Evolutionary conservation across 192 early-diverging fungal genomes (phyloP), one percentile per base, ranked within the genome.

Genomic region (Powellomyces hirtus): DNA sequence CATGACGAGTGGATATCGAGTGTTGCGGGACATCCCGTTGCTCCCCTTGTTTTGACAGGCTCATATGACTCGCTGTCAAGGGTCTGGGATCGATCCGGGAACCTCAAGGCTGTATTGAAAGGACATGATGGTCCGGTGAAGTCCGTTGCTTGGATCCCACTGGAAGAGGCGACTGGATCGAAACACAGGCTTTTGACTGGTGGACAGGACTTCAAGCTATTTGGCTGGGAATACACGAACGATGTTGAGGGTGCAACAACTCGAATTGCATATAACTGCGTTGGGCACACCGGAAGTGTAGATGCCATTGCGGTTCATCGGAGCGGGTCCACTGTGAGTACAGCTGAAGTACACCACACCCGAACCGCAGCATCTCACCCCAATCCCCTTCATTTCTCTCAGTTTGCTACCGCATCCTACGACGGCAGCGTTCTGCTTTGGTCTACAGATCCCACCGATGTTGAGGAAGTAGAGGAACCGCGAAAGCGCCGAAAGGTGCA

Each of bases 1-100:
- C 94, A 95, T 64, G 94, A 97, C 67, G 96, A 98, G 74, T 98
- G 96, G 96, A 90, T 98, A 64, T 89, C 89, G 64, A 44, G 22
- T 36, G 59, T 72, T 11, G 26, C 26, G 22, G 44, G 38, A 10
- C 53, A 59, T 36, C 33, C 13, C 24, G 33, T 38, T 34, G 50
- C 34, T 22, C 55, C 60, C 18, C 38, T 61, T 34, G 49, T 92
- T 62, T 79, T 91, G 61, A 91, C 91, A 16, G 90, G 90, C 30
- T 91, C 91, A 18, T 95, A 91, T 71, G 95, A 97, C 74, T 88
- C 88, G 53, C 76, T 84, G 34, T 89, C 91, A 38, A 85, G 94
- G 22, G 72, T 97, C 58, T 95, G 93, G 92, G 89, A 90, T 64
- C 77, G 80, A 58, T 87, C 88, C 3, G 78, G 77, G 8, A 46